Evolutionary conservation across 768 basidiomycete genomes (phyloP), one percentile per base, ranked within the genome.

Genomic region (Pisolithus microcarpus): DNA sequence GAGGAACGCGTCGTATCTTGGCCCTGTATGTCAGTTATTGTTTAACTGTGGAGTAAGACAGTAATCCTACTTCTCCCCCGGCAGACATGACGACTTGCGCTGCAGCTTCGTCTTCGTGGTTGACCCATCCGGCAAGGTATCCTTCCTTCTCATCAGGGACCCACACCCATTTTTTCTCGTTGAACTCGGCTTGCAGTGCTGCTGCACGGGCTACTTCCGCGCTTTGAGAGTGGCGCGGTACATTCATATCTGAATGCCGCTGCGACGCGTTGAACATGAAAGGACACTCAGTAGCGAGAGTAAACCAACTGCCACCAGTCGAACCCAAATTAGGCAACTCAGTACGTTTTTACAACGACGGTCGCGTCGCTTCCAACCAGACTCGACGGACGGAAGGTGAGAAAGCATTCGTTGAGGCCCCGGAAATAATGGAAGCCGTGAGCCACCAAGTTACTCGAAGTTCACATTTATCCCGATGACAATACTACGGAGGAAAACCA

Each of bases 101-200:
- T 15, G 78, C 70, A 54, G 92, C 90, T 24, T 83, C 85, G 48
- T 91, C 85, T 64, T 94, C 92, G 56, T 80, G 82, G 52, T 90
- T 79, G 23, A 97, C 87, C 91, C 91, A 95, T 51, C 92, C 94
- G 42, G 92, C 87, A 44, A 95, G 80, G 68, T 97, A 98, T 0
- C 95, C 95, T 57, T 93, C 87, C 64, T 79, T 82, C 52, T 85
- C 80, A 67, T 98, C 94, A 2, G 92, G 91, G 23, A 94, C 87
- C 95, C 95, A 98, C 6, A 97, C 92, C 89, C 94, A 95, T 73
- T 85, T 90, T 85, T 94, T 96, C 77, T 92, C 91, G 65, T 92
- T 94, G 70, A 93, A 95, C 68, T 94, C 91, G 9, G 91, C 91
- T 65, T 93, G 90, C n/a, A 85, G 80, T 18, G 91, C 92, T 19